Conservation (phyloP, 768 basidiomycete genomes). For the Tulasnella sp. region DNA sequence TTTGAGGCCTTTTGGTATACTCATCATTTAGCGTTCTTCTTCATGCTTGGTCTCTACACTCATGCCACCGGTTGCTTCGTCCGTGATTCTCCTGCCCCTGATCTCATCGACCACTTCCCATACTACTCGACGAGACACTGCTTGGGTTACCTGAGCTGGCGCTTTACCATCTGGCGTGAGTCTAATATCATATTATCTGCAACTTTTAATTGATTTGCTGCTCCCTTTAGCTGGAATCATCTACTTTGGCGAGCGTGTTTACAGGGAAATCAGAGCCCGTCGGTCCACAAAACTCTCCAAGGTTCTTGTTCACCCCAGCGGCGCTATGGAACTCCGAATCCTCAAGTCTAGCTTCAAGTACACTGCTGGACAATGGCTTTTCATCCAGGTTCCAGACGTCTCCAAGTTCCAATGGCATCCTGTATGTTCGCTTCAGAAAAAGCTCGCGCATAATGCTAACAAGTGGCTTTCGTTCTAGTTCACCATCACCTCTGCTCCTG, state of each 20-base stretch:
- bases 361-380: slow-evolving; percentile 83
- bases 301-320: slow-evolving; percentile 80
- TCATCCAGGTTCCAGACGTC: slow-evolving; percentile 76
- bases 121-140: slow-evolving; percentile 84
- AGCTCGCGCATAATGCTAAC: background rate
- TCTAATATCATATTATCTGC: too few species aligned
- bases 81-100: slow-evolving; percentile 67
- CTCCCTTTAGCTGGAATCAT: slow-evolving; percentile 45
- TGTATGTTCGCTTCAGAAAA: slow-evolving; percentile 33
- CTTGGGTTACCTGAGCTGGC: slow-evolving; percentile 83
- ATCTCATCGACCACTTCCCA: slow-evolving; percentile 55
- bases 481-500: slow-evolving; percentile 89
- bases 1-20: slow-evolving; percentile 98
- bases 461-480: slow-evolving; percentile 37
- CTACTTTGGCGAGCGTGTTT: slow-evolving; percentile 80
- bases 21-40: slow-evolving; percentile 88
- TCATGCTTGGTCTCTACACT: slow-evolving; percentile 79
- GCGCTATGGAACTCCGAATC: slow-evolving; percentile 89
- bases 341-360: slow-evolving; percentile 87
- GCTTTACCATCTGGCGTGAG: slow-evolving; percentile 70
- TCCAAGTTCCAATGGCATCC: slow-evolving; percentile 88
- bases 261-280: slow-evolving; percentile 69
- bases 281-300: slow-evolving; percentile 67
- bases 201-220: background rate
- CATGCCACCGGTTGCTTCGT: slow-evolving; percentile 95